Evolutionary conservation across 2,329 filamentous ascomycete genomes (phyloP).

Genomic region (Botrytis deweyae): DNA sequence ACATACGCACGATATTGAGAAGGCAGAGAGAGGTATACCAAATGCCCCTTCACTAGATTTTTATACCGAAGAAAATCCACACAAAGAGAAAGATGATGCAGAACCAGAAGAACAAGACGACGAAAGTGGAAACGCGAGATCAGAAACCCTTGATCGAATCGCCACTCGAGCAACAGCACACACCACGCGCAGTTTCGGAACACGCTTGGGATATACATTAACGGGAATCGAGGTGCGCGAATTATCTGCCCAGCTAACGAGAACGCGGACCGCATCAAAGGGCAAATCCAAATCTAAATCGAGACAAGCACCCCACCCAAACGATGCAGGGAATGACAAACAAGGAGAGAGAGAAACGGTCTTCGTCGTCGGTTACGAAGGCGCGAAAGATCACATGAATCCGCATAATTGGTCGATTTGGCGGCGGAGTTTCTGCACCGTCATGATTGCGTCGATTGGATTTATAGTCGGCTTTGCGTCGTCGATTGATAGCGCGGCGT

Average conservation of each 20-base stretch:
- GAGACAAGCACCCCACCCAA: not conserved
- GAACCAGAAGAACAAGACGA: not conserved
- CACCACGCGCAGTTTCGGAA: not conserved
- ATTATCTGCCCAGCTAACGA: not conserved
- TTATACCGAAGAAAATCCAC: not conserved
- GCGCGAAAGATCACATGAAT: not conserved
- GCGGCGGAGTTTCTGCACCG: not conserved
- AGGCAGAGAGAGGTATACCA: not conserved
- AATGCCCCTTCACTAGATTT: not conserved
- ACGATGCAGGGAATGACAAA: not conserved
- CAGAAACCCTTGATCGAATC: not conserved
- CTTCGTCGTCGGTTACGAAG: not conserved
- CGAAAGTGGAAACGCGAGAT: not conserved
- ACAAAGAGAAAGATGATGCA: not conserved
- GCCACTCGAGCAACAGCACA: not conserved
- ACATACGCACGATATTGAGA: not conserved
- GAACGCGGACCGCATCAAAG: not conserved
- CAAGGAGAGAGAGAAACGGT: not conserved
- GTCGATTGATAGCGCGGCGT: constrained; percentile 45
- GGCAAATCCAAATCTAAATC: not conserved
- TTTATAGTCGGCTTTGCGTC: not conserved
- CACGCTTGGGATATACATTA: not conserved
- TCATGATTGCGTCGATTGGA: not conserved
- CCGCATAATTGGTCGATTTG: not conserved
- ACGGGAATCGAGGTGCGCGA: not conserved